Base-by-base conservation (phyloP, 2,329 filamentous ascomycete species). In the Helotiales sp. region DNA sequence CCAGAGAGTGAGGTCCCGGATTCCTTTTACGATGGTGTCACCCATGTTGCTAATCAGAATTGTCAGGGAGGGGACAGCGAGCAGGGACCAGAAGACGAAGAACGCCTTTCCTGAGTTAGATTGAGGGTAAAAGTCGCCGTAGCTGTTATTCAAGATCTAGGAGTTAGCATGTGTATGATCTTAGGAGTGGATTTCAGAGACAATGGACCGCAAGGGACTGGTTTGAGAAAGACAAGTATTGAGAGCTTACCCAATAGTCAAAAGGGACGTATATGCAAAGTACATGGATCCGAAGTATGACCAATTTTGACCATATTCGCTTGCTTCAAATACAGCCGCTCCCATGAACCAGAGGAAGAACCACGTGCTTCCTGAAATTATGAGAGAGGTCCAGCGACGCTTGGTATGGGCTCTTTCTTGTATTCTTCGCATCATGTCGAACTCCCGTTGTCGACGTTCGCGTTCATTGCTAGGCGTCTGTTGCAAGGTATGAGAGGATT, bases 41-140 rank as follows among this genome's bases (percentile, higher is more conserved):
- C 89, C 90, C 58, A 95, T 89, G 64, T 93, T 89, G 10, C 86
- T 88, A 62, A 96, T 89, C 12, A 97, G 81, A 17, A 96, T 87
- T 0, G 93, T 96, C 82, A 93, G 93, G 2, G 90, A 93, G 0
- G 93, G 93, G 2, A 96, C 80, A 0, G 92, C 91, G 25, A 96
- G 81, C 1, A 97, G 73, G 13, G 87, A 90, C 93, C 93, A 97
- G 55, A 96, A 87, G n/a, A 97, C 90, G 67, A 96, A 97, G 71
- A 96, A 96, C 0, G 90, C 85, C 54, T 90, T 87, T 1, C 90
- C 91, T 0, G 86, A 81, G 62, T 92, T 93, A 1, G 87, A 90
- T n/a, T 85, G 77, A 0, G 91, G 91, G 1, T 86, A 85, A 5
- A 88, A 73, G 63, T 96, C 91, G 3, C 93, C 93, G 66, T 96